A percentile compares a stretch with the other conserved stretches of the same genome.
These are phyloP conservation scores for Fusarium pilosicola DNA, from an alignment of 2,329 filamentous ascomycete species.

Conservation along the genomic window DNA sequence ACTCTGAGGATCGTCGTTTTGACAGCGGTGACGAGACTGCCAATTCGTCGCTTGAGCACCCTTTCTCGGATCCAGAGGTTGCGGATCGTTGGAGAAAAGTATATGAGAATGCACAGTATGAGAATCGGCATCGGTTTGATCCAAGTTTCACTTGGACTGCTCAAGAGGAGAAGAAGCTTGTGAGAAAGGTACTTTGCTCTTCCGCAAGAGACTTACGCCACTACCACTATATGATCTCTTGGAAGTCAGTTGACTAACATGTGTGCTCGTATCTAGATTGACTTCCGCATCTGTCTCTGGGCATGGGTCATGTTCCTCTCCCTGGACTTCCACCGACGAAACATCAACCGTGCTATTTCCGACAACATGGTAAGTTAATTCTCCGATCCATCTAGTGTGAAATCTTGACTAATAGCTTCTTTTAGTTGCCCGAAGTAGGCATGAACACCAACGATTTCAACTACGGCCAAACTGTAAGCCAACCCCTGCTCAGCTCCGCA, in stretches of 20 bases:
- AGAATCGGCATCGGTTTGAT: constrained; percentile 70
- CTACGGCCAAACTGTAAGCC: constrained; percentile 52
- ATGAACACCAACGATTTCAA: constrained; percentile 59
- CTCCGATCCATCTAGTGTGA: rapidly evolving
- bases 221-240: rapidly evolving
- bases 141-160: constrained; percentile 54
- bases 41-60: constrained; percentile 46
- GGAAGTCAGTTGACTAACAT: constrained; percentile 11
- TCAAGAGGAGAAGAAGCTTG: constrained; percentile 58
- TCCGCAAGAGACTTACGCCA: too few relatives aligned
- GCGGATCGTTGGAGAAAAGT: constrained; percentile 63
- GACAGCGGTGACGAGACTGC: constrained; percentile 40
- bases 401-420: neutral
- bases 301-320: constrained; percentile 61
- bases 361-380: constrained; percentile 49
- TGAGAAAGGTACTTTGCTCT: constrained; percentile 52
- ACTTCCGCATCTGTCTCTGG: constrained; percentile 51
- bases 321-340: constrained; percentile 58
- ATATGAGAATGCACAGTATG: constrained; percentile 67
- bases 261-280: constrained; percentile 54
- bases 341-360: constrained; percentile 57
- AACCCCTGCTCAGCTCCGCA: neutral
- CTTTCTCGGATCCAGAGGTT: constrained; percentile 61
- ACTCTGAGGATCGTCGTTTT: constrained; percentile 15
- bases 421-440: constrained; percentile 51